Base-by-base conservation (phyloP, 345 rosid species). In the Hevea brasiliensis region DNA sequence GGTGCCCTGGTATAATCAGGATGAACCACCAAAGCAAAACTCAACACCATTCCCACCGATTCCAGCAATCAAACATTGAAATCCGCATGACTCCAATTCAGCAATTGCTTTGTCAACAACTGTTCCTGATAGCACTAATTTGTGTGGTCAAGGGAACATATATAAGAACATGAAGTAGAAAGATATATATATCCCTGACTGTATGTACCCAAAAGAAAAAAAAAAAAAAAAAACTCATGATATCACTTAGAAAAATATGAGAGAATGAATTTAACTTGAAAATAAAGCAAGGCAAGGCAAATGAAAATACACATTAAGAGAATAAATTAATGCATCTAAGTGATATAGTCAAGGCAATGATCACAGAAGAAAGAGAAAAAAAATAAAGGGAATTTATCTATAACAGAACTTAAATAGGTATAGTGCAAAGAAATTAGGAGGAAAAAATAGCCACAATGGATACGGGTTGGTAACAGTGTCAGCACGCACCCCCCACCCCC, bases 401-500 rank as follows among this genome's bases (percentile, higher is more conserved):
- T 2, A 15, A 27, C 40, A 15, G 1, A 48, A 65, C 0, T 2
- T 48, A 15, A 48, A 48, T 9, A 27, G 37, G 23, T 12, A 26
- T 14, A 66, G 50, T 7, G 23, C 20, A 9, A 61, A 17, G 55
- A 41, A 56, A 47, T 12, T 48, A 50, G 27, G 12, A 18, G 57
- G 40, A 71, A 72, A 41, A 2, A 76, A 61, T 3, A 64, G 35
- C 29, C 7, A 65, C 8, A 21, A 26, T 84, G 91, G 93, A 91
- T 96, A 96, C 96, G 21, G 71, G 89, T 84, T 14, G 98, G 98
- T 76, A 96, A 76, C 17, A 96, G 77, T 18, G 98, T 95, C 17
- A 96, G 89, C 68, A 90, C 95, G 12, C 98, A 96, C 64, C 97
- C 98, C 17, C 98, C 98, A 5, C 98, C 97, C 13, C 99, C 99